phyloP scores from a whole-genome alignment of 495 filamentous ascomycete genomes.

The Aspergillus campestris region DNA sequence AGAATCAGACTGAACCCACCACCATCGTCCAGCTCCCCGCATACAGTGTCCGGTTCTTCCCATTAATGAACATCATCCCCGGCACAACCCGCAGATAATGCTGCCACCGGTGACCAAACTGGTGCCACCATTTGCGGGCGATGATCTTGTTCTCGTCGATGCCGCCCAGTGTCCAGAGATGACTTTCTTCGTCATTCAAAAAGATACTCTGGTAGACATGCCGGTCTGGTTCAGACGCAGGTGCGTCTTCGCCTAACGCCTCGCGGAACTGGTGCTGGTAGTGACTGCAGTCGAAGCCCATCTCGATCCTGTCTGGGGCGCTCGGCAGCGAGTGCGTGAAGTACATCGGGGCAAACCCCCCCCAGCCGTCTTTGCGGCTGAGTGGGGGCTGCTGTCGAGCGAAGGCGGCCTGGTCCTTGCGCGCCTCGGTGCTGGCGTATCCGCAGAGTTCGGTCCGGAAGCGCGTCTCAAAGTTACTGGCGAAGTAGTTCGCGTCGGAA shows the following conservation, averaged over 20 bases:
- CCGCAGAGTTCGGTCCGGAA: conserved; percentile 48
- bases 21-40: conserved; percentile 75
- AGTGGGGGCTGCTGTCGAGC: conserved; percentile 30
- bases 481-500: conserved; percentile 66
- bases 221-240: conserved; percentile 37
- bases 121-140: conserved; percentile 74
- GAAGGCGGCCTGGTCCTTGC: conserved; percentile 45
- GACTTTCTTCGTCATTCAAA: conserved; percentile 56
- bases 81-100: conserved; percentile 73
- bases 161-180: conserved; percentile 64
- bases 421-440: conserved; percentile 34
- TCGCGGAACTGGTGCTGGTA: conserved; percentile 77
- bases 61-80: conserved; percentile 75
- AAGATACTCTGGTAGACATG: conserved; percentile 85
- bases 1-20: conserved; percentile 26
- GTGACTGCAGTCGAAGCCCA: conserved; percentile 80
- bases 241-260: conserved; percentile 26
- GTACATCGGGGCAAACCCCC: conserved; percentile 72
- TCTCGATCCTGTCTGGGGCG: conserved; percentile 65
- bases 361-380: conserved; percentile 28
- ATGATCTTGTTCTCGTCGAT: conserved; percentile 66
- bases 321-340: conserved; percentile 60
- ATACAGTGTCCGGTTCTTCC: conserved; percentile 56
- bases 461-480: conserved; percentile 63
- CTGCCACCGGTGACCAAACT: conserved; percentile 72